Evolutionary conservation across 768 basidiomycete species (phyloP).

Genomic region (Leccinum obscurum): DNA sequence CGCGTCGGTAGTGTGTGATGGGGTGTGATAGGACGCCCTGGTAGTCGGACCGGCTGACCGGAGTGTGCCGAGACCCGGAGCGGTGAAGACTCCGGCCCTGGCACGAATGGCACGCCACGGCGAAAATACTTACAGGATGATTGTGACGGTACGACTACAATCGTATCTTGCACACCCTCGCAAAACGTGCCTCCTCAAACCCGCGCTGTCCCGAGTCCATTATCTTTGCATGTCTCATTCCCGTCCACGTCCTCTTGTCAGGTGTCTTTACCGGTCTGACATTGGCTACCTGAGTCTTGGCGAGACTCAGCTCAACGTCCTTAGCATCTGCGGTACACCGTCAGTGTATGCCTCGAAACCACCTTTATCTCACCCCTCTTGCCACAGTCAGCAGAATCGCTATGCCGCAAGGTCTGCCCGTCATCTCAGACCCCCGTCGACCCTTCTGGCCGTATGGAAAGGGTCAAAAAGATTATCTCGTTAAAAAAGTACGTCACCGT

Average conservation of each 20-base stretch:
- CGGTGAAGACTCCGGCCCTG: no score
- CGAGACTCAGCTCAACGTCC: constrained; percentile 86
- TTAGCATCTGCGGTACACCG: constrained; percentile 83
- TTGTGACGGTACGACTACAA: no score
- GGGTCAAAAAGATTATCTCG: constrained; percentile 81
- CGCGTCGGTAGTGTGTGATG: no score
- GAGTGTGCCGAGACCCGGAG: no score
- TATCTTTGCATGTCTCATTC: constrained; percentile 63
- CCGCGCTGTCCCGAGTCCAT: constrained; percentile 33
- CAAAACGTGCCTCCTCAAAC: constrained; percentile 31
- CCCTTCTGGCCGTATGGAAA: constrained; percentile 40
- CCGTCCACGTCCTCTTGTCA: constrained; percentile 77
- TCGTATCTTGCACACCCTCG: constrained; percentile 24
- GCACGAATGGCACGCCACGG: no score
- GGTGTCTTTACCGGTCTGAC: constrained; percentile 92
- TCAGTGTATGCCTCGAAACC: constrained; percentile 36
- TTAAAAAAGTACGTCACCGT: constrained; percentile 58
- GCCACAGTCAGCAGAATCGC: constrained; percentile 66
- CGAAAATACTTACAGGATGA: no score
- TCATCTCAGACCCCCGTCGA: constrained; percentile 69
- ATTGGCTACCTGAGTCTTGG: constrained; percentile 89
- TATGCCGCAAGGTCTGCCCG: constrained; percentile 80
- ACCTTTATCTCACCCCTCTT: not conserved
- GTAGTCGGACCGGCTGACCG: no score
- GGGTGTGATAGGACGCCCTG: no score